These are phyloP conservation scores for Crithidia bombi DNA, from an alignment of 208 protist genomes.

Conservation along the genomic window DNA sequence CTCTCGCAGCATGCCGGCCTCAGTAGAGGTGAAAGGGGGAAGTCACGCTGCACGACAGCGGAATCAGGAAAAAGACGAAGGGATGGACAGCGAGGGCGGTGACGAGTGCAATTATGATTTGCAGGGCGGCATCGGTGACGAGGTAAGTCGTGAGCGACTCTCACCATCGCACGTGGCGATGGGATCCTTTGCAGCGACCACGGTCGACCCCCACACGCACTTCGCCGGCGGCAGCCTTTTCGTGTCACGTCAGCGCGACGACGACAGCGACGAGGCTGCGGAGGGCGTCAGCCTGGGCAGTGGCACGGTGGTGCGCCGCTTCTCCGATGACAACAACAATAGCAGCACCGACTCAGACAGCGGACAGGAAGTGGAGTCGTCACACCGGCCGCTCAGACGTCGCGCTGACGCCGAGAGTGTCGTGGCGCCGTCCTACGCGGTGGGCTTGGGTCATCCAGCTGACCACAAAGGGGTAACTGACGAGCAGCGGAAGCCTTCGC, in stretches of 20 bases:
- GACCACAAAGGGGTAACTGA: background rate
- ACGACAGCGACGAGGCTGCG: constrained; percentile 10
- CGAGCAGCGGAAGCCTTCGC: constrained; percentile 13
- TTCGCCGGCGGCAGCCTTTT: constrained; percentile 18
- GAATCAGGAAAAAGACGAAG: background rate
- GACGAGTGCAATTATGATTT: constrained; percentile 4
- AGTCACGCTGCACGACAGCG: too few species aligned
- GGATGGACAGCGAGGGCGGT: background rate
- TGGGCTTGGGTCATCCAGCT: background rate
- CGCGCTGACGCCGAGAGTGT: constrained; percentile 9
- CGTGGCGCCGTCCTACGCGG: background rate
- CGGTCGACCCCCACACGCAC: background rate
- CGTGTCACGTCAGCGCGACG: background rate
- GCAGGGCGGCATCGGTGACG: background rate
- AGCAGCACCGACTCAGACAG: background rate
- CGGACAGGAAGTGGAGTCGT: background rate
- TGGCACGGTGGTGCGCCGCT: background rate
- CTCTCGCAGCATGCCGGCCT: too few species aligned
- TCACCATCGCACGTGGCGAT: background rate
- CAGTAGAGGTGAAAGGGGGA: too few species aligned
- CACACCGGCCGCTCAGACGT: background rate
- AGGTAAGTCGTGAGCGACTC: background rate
- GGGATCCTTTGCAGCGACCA: constrained; percentile 1
- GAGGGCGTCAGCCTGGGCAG: constrained; percentile 6
- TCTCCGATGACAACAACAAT: constrained; percentile 1